A percentile compares a stretch with the other conserved stretches of the same genome.
Evolutionary conservation across 2,329 filamentous ascomycete genomes (phyloP).

Genomic region (Escovopsis sp.): DNA sequence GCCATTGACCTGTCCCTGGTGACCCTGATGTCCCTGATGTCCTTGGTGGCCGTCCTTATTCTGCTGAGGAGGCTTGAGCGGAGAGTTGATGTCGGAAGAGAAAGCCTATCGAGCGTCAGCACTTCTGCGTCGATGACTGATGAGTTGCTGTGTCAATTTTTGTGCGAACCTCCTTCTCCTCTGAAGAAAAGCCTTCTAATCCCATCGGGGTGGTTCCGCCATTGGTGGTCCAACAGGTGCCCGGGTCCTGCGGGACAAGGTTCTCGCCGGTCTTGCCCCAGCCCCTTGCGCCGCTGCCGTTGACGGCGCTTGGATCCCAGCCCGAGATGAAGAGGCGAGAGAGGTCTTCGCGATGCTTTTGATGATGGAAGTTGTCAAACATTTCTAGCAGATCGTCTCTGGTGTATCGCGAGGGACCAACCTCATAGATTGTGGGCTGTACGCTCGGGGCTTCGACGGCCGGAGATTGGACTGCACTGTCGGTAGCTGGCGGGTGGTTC

Average conservation of each 20-base stretch:
- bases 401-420: slow-evolving; percentile 49
- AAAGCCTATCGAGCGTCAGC: slow-evolving; percentile 47
- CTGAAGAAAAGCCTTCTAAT: slow-evolving; percentile 51
- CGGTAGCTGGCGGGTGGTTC: slow-evolving; percentile 22
- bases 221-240: slow-evolving; percentile 75
- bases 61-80: slow-evolving; percentile 70
- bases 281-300: slow-evolving; percentile 45
- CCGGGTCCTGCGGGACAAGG: slow-evolving; percentile 65
- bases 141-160: background rate
- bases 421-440: slow-evolving; percentile 17
- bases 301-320: slow-evolving; percentile 65
- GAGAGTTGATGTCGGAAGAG: slow-evolving; percentile 77
- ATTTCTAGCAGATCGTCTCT: slow-evolving; percentile 68
- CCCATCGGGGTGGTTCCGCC: slow-evolving; percentile 58
- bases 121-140: background rate
- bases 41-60: slow-evolving; percentile 43
- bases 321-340: slow-evolving; percentile 55
- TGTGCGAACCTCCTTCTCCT: slow-evolving; percentile 44
- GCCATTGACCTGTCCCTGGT: slow-evolving; percentile 44
- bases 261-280: slow-evolving; percentile 71
- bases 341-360: slow-evolving; percentile 36
- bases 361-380: slow-evolving; percentile 34
- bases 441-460: slow-evolving; percentile 21
- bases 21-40: too few species aligned
- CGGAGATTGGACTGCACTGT: slow-evolving; percentile 26